Evolutionary conservation across 345 rosid species (phyloP), one percentile per base, ranked within the genome.

Genomic region (Syzygium grande): DNA sequence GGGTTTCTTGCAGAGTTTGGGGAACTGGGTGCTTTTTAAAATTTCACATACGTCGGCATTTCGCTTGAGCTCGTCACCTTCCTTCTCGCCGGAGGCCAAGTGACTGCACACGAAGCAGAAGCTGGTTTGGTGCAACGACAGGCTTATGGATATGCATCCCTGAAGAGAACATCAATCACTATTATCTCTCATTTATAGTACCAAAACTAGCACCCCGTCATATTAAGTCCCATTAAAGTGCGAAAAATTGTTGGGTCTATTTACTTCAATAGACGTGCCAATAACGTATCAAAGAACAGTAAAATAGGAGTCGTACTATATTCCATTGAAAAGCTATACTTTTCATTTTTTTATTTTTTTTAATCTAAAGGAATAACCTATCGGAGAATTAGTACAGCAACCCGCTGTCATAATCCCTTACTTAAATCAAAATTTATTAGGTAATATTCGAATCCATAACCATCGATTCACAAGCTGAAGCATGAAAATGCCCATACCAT

Each of bases 21-120:
- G 90, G 88, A 98, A 98, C 59, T 94, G 97, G 85, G 94, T 91
- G 92, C 91, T 92, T 90, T 93, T 98, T 17, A 96, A 91, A 61
- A 98, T 97, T 91, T 98, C 99, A 52, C 93, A 88, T 38, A 96
- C 98, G 59, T 98, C 99, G 1, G 99, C 92, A 77, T 98, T 98
- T 87, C 99, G 92, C 91, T 90, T 96, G 43, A 97, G 91, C 92
- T 96, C 99, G 73, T 98, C 98, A 7, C 99, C 98, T 85, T 97
- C 99, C 89, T 95, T 98, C 93, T 98, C 98, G 30, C 99, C 98
- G 2, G 99, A 97, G 86, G 99, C 99, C 86, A 98, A 91, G 92
- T 96, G 99, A 61, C 98, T 92, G 92, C 99, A 97, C 54, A 97
- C 96, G 88, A 98, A 96, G 94, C 99, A 98, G 90, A 98, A 94